These are phyloP conservation scores for Penicillium diatomitis DNA, from an alignment of 495 filamentous ascomycete genomes.

Conservation along the genomic window DNA sequence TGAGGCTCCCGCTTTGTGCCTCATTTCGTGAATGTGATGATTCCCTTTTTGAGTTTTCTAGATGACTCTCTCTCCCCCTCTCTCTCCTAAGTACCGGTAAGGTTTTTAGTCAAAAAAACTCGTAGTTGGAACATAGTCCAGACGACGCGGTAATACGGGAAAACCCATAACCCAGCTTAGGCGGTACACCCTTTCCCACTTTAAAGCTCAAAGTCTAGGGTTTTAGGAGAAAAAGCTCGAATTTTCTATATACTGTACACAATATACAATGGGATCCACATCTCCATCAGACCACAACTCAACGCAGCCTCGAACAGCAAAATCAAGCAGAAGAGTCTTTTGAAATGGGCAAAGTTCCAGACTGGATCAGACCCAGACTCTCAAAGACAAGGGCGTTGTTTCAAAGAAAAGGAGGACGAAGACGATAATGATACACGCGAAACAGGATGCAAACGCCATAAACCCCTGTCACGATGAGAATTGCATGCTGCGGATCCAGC, in stretches of 20 bases:
- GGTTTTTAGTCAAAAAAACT: neutral
- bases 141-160: neutral
- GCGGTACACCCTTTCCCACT: too few species aligned
- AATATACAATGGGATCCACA: slow-evolving; percentile 13
- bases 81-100: neutral
- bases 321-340: too few species aligned
- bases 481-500: too few species aligned
- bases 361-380: neutral
- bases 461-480: too few species aligned
- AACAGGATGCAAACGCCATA: too few species aligned
- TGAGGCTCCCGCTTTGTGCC: neutral
- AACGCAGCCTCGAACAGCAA: slow-evolving; percentile 1
- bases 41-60: neutral
- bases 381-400: too few species aligned
- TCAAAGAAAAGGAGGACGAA: too few species aligned
- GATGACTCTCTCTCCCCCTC: neutral
- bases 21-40: neutral
- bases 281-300: neutral
- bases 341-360: too few species aligned
- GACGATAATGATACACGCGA: too few species aligned
- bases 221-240: slow-evolving; percentile 6
- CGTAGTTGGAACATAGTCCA: neutral
- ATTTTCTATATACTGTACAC: slow-evolving; percentile 29
- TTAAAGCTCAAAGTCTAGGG: too few species aligned
- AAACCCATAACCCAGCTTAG: too few species aligned